Evolutionary conservation across 345 rosid species (phyloP).

Genomic region (Alliaria petiolata): DNA sequence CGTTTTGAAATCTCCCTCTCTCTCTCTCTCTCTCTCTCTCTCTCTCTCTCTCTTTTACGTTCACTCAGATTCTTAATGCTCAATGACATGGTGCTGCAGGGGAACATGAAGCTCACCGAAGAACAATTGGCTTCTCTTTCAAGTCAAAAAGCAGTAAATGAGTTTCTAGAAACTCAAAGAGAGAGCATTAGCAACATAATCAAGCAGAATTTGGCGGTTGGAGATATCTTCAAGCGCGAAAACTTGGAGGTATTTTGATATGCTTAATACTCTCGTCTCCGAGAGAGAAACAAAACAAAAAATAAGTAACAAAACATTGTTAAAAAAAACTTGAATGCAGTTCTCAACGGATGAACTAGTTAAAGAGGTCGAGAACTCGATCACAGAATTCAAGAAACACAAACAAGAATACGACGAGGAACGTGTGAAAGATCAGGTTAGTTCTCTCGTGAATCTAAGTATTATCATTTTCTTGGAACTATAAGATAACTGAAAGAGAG

Average conservation of each 20-base stretch:
- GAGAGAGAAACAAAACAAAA: neutral
- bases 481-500: slow-evolving; percentile 1
- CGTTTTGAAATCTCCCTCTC: neutral
- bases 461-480: neutral
- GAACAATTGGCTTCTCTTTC: slow-evolving; percentile 72
- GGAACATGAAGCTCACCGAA: slow-evolving; percentile 67
- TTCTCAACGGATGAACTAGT: slow-evolving; percentile 74
- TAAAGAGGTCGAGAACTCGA: slow-evolving; percentile 71
- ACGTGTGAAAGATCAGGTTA: slow-evolving; percentile 71
- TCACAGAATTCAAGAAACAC: slow-evolving; percentile 69
- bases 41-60: neutral
- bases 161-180: slow-evolving; percentile 67
- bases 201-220: slow-evolving; percentile 72
- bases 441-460: slow-evolving; percentile 14
- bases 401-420: slow-evolving; percentile 88
- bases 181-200: slow-evolving; percentile 57
- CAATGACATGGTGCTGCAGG: slow-evolving; percentile 40
- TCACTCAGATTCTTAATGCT: neutral
- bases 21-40: too few relatives aligned
- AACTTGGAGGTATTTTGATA: slow-evolving; percentile 55
- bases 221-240: slow-evolving; percentile 76
- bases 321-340: slow-evolving; percentile 37
- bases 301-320: slow-evolving; percentile 5
- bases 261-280: neutral
- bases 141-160: slow-evolving; percentile 76